phyloP scores from a whole-genome alignment of 768 basidiomycete genomes.

The Lactarius psammicola region DNA sequence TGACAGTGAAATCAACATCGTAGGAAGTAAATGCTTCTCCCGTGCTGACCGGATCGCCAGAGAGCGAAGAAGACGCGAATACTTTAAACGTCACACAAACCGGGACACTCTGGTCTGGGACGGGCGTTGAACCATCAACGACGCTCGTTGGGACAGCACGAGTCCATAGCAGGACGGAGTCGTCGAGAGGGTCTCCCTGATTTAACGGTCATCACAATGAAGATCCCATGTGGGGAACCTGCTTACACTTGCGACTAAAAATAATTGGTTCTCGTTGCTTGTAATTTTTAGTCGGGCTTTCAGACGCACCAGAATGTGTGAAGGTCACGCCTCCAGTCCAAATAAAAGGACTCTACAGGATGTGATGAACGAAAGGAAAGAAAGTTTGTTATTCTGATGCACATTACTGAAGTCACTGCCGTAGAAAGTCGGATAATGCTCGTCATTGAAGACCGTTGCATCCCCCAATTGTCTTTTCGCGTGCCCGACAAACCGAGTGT shows the following conservation, averaged over 20 bases:
- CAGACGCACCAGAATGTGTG: conserved; percentile 43
- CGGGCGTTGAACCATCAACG: conserved; percentile 32
- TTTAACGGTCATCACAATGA: background rate
- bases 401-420: conserved; percentile 51
- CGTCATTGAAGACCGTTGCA: conserved; percentile 43
- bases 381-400: conserved; percentile 14
- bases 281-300: background rate
- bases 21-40: conserved; percentile 54
- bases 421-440: conserved; percentile 51
- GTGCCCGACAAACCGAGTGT: conserved; percentile 39
- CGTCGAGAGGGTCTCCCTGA: conserved; percentile 55
- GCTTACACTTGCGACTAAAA: conserved; percentile 49
- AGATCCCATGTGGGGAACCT: conserved; percentile 11
- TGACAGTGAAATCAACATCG: conserved; percentile 60
- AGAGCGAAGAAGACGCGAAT: conserved; percentile 38
- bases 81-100: conserved; percentile 51
- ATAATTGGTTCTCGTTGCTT: background rate
- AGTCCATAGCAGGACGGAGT: conserved; percentile 57
- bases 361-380: background rate
- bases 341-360: conserved; percentile 42
- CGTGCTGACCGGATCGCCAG: conserved; percentile 40
- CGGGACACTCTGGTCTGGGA: conserved; percentile 50
- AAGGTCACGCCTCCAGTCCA: conserved; percentile 53
- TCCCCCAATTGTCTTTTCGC: conserved; percentile 40
- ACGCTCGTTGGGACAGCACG: conserved; percentile 43